These are phyloP conservation scores for Clonostachys byssicola DNA, from an alignment of 2,329 filamentous ascomycete genomes.

Conservation along the genomic window DNA sequence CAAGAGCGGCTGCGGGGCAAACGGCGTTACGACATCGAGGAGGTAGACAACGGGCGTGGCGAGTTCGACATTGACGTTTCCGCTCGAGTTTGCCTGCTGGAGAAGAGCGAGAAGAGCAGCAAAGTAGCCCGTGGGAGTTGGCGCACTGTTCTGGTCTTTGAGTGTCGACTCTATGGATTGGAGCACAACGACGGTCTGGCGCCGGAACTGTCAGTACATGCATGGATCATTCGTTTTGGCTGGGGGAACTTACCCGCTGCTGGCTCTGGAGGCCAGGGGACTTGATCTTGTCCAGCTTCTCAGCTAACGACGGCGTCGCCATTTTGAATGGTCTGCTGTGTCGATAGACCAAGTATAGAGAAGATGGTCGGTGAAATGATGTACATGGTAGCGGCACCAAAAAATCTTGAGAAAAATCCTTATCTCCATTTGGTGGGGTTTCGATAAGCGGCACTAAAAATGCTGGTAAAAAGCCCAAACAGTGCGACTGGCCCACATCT, in stretches of 20 bases:
- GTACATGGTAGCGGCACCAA: neutral
- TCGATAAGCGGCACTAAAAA: slow-evolving; percentile 1
- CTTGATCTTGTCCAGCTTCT: slow-evolving; percentile 96
- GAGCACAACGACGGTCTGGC: slow-evolving; percentile 77
- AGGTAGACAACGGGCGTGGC: slow-evolving; percentile 89
- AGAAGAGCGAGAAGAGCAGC: slow-evolving; percentile 89
- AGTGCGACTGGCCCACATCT: too few relatives aligned
- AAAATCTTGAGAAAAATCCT: slow-evolving; percentile 4
- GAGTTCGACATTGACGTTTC: slow-evolving; percentile 74
- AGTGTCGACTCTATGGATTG: slow-evolving; percentile 91
- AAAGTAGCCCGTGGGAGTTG: slow-evolving; percentile 89
- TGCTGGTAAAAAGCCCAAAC: neutral
- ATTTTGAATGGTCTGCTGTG: neutral
- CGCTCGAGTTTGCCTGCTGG: slow-evolving; percentile 66
- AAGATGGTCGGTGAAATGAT: neutral
- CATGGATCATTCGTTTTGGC: neutral
- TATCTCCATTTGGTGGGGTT: slow-evolving; percentile 3
- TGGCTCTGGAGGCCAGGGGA: slow-evolving; percentile 95
- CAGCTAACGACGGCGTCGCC: slow-evolving; percentile 54
- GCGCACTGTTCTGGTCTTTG: slow-evolving; percentile 77
- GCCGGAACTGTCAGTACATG: slow-evolving; percentile 5
- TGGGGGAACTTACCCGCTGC: slow-evolving; percentile 63
- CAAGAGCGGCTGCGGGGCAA: slow-evolving; percentile 79
- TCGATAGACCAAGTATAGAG: neutral
- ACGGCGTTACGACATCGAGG: slow-evolving; percentile 85